Evolutionary conservation across 164 flowering plant species (phyloP), one percentile per base, ranked within the genome.

Genomic region (Pachysandra terminalis): DNA sequence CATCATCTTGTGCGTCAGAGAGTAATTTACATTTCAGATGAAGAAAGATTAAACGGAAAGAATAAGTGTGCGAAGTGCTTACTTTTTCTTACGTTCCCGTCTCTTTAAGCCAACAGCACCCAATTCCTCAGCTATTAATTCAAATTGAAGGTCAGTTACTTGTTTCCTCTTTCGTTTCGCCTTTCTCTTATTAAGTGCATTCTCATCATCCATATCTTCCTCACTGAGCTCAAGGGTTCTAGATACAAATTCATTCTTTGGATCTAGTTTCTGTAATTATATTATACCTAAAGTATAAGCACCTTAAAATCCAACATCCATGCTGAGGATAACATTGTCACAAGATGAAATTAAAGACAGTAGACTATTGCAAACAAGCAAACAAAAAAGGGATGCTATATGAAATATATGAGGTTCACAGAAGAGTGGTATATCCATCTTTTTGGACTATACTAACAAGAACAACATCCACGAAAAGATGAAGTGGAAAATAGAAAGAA

Each of bases 11-110:
- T 10, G 51, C 9, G 10, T 45, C 1, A 45, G 15, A 10, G 51
- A 45, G 14, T 10, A 15, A 45, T 45, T 10, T 3, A 45, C 14
- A n/a, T 45, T 45, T 45, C 1, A 45, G 51, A 45, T 45, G 51
- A 13, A 45, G 17, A 45, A 45, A 32, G 37, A 32, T 32, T 32
- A 32, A 7, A 45, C 1, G 51, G 10, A 45, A 10, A 45, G n/a
- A 40, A 40, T 5, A 45, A 3, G 17, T 1, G 10, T 45, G 51
- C 17, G 48, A 49, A 26, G 10, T 19, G 45, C 82, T 77, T 80
- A 90, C 97, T 79, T 86, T 63, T 90, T 94, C 85, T 78, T 84
- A 49, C 88, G 91, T 68, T 91, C 93, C 68, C 69, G 71, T 68
- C 80, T 81, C 61, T 78, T 85, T 15, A 80, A 74, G 68, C 81